Evolutionary conservation across 352 stramenopile species (phyloP), one percentile per base, ranked within the genome.

Genomic region (Elongisporangium anandrum): DNA sequence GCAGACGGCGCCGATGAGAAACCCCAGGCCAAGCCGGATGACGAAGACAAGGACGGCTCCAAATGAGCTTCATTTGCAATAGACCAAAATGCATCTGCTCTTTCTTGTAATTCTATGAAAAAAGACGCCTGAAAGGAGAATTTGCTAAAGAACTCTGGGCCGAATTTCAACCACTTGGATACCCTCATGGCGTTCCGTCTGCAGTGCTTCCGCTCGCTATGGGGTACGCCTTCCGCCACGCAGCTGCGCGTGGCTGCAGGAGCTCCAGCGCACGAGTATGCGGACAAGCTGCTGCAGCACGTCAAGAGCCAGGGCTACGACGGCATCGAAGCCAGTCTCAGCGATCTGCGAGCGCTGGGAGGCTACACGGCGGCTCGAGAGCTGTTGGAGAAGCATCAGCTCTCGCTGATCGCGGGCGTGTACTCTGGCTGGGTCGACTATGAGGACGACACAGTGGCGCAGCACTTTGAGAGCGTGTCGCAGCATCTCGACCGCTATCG

Each of bases 401-500:
- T 90, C 64, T 61, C 82, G 60, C 65, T 90, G 29, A 76, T 90
- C 39, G 72, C 83, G 22, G 81, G 81, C 23, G 72, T 88, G 9
- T 90, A 90, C 69, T 88, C 78, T 7, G 78, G 81, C 22, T 90
- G 81, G 81, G 65, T 71, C 19, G 81, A 90, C 68, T 90, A 90
- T 59, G 78, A 87, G 56, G 67, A 72, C n/a, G 57, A 64, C 55
- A 74, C 75, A 3, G n/a, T 87, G 17, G 22, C 52, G 4, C 57
- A 88, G 57, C 78, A 88, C 56, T 88, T 86, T 56, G 78, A 88
- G 50, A 57, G 65, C 39, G 73, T 88, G 38, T 16, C 59, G 20
- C 61, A 22, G 22, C 78, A 88, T 39, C 50, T 85, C 3, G 58
- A 66, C 3, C 78, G 75, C 50, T 72, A 81, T 26, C 71, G 56